Percentiles rank a stretch among this genome's conserved stretches.
Evolutionary conservation across 148 eudicot species (phyloP).

Genomic region (Chenopodium berlandieri): DNA sequence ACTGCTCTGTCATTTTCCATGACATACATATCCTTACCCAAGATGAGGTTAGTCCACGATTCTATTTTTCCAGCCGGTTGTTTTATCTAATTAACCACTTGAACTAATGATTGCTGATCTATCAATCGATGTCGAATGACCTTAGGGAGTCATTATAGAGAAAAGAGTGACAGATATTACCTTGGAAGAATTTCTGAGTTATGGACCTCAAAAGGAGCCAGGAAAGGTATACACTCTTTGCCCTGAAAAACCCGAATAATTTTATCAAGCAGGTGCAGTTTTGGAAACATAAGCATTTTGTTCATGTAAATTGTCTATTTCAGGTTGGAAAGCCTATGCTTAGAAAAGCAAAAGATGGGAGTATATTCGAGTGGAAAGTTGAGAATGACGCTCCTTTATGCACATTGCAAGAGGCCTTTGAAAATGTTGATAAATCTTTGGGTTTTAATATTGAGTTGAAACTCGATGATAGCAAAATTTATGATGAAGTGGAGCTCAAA

Average conservation of each 20-base stretch:
- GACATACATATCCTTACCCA: slow-evolving; percentile 28
- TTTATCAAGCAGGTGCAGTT: background rate
- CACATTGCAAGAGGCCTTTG: slow-evolving; percentile 46
- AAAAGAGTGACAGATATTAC: slow-evolving; percentile 44
- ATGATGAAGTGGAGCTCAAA: slow-evolving; percentile 28
- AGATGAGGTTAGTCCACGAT: slow-evolving; percentile 9
- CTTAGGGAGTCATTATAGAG: slow-evolving; percentile 39
- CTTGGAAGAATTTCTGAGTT: slow-evolving; percentile 38
- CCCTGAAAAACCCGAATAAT: too few relatives aligned
- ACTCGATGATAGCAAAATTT: slow-evolving; percentile 36
- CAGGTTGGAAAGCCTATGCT: slow-evolving; percentile 47
- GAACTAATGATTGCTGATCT: background rate
- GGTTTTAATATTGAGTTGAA: slow-evolving; percentile 54
- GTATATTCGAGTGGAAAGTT: slow-evolving; percentile 42
- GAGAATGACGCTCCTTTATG: slow-evolving; percentile 46
- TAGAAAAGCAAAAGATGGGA: slow-evolving; percentile 41
- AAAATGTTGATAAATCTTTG: slow-evolving; percentile 29
- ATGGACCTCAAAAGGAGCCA: slow-evolving; percentile 42
- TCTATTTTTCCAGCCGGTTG: background rate
- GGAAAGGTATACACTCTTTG: slow-evolving; percentile 27
- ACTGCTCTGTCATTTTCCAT: slow-evolving; percentile 45
- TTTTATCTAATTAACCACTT: background rate
- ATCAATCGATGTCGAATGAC: background rate
- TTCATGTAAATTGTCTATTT: background rate
- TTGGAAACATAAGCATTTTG: background rate